Evolutionary conservation across 768 basidiomycete species (phyloP), one percentile per base, ranked within the genome.

Genomic region (Tylopilus sp.): DNA sequence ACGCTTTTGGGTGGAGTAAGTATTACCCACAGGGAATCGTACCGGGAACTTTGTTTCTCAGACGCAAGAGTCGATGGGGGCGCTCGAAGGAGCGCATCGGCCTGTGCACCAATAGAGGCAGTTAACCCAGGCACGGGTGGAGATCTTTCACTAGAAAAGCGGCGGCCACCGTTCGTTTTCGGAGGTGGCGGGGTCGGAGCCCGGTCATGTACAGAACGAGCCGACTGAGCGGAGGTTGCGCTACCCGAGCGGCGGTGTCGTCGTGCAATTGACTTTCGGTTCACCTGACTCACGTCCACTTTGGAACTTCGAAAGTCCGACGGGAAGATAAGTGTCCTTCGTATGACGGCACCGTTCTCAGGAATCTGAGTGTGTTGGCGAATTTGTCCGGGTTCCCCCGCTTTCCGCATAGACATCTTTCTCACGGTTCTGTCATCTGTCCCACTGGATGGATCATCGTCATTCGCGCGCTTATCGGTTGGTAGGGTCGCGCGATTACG

Each of bases 151-250:
- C 71, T 74, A 20, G 87, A 86, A 71, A 90, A 88, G 33, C 86
- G 80, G 55, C 78, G 78, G 28, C 68, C 57, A 35, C 66, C 65
- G 42, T 76, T 73, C 5, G 79, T 71, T 56, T 80, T 80, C 13
- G 86, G 82, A 28, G 91, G 91, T 17, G 90, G 91, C n/a, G 90
- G 90, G 8, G 91, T 92, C 11, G 89, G 90, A 12, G 74, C 85
- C 47, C 90, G 85, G 57, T 92, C 91, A 57, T 88, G 84, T 25
- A 91, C 75, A 39, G 90, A 91, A 50, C 85, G 83, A 57, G 71
- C 80, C 0, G 89, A 91, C 17, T 76, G 71, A 12, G 80, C 83
- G 22, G 78, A 80, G 18, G 66, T 67, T 11, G 76, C 74, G 56
- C 90, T 88, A 17, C 76, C 75, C 48, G 86, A 78, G 36, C 83